Percentiles rank a stretch among this genome's conserved stretches.
Evolutionary conservation across 306 rosid species (phyloP).

Genomic region (Citrullus colocynthis): DNA sequence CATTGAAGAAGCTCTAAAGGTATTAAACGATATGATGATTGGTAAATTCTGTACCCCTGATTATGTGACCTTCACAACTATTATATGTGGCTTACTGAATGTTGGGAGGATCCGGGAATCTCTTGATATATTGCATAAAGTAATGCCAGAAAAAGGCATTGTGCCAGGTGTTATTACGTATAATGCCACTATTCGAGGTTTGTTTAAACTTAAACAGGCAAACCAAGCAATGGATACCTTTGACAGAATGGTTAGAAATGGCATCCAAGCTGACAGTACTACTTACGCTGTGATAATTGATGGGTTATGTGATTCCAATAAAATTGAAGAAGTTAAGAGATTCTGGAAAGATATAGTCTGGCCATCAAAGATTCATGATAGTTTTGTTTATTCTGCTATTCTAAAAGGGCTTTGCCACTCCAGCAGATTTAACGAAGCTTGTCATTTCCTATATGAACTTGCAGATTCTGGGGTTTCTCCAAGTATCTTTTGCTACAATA

Average conservation of each 20-base stretch:
- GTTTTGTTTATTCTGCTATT: slow-evolving; percentile 67
- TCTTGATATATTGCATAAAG: slow-evolving; percentile 23
- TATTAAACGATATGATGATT: slow-evolving; percentile 49
- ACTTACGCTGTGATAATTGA: slow-evolving; percentile 52
- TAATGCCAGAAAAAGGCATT: slow-evolving; percentile 49
- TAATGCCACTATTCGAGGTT: slow-evolving; percentile 52
- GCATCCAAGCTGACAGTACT: slow-evolving; percentile 34
- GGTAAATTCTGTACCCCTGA: slow-evolving; percentile 69
- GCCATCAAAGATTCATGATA: slow-evolving; percentile 71
- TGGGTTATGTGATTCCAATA: slow-evolving; percentile 46
- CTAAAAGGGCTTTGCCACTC: slow-evolving; percentile 60
- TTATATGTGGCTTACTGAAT: slow-evolving; percentile 46
- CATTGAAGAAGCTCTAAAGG: slow-evolving; percentile 56
- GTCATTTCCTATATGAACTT: slow-evolving; percentile 67
- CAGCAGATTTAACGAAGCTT: slow-evolving; percentile 47
- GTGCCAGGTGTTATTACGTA: slow-evolving; percentile 57
- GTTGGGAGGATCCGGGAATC: slow-evolving; percentile 54
- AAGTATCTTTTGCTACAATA: slow-evolving; percentile 61
- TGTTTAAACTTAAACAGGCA: slow-evolving; percentile 43
- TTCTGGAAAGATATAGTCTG: slow-evolving; percentile 72
- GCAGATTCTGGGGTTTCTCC: slow-evolving; percentile 73
- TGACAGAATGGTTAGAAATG: slow-evolving; percentile 31
- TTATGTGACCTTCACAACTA: slow-evolving; percentile 63
- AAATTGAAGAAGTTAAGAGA: slow-evolving; percentile 59
- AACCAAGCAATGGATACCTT: slow-evolving; percentile 37